Evolutionary conservation across 2,329 filamentous ascomycete species (phyloP), one percentile per base, ranked within the genome.

Genomic region (Talaromyces sp.): DNA sequence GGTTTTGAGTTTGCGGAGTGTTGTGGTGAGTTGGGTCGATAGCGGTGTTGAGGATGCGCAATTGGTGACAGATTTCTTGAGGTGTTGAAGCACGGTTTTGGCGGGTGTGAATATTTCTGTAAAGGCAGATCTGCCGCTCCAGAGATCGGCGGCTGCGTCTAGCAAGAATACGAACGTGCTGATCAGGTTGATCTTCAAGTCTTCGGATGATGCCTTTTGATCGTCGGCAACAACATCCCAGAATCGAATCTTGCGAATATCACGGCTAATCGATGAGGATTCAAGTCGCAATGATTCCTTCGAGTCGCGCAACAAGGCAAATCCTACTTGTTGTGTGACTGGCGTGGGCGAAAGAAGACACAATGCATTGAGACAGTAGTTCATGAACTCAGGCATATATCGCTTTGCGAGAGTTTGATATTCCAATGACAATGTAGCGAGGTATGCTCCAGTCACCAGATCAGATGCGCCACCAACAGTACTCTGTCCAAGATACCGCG

Each of bases 341-440:
- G 81, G 79, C 11, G 71, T 68, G 1, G 87, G 88, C n/a, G 84
- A 81, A 28, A 93, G 77, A 9, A 84, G 81, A 63, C 79, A 82
- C 19, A 97, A 75, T 0, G 87, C 88, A 70, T 93, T 91, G 45
- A 91, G 75, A 25, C 84, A 82, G 70, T 91, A 97, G 70, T 90
- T 90, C 65, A 96, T 80, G 33, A 92, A 81, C 73, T 99, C 94
- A 0, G 94, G 94, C 48, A 97, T 81, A 73, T 93, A 96, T 66
- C 94, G 83, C 77, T 91, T 94, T 5, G 93, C 87, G 6, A 93
- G 78, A 36, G 80, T 78, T 73, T 97, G 91, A 73, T 95, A 97
- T 69, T 93, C 87, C 28, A 96, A 72, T 53, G 84, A 86, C 37
- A 97, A 78, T 21, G 89, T 89, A 33, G 85, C 84, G n/a, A 96